These are phyloP conservation scores for Mycena polygramma DNA, from an alignment of 768 basidiomycete genomes.

Conservation along the genomic window DNA sequence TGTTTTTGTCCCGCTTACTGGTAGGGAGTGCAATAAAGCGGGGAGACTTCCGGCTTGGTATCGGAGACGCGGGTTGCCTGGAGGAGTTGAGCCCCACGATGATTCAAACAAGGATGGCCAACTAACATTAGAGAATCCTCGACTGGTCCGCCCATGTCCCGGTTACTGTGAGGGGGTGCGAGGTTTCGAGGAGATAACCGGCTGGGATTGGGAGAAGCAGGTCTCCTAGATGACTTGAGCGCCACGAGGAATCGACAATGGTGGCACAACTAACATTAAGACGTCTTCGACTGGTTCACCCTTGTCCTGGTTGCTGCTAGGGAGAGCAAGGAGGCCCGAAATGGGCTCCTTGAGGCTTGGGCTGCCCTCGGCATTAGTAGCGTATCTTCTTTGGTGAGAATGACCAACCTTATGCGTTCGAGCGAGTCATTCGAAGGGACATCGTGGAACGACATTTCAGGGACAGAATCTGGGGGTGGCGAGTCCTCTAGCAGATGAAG, in stretches of 20 bases:
- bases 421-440: slow-evolving; percentile 9
- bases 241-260: not conserved
- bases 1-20: too few species aligned
- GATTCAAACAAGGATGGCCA: too few species aligned
- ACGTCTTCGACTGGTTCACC: not conserved
- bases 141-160: too few species aligned
- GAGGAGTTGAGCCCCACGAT: not conserved
- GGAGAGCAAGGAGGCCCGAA: not conserved
- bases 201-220: not conserved
- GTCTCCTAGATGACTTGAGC: not conserved
- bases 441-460: not conserved
- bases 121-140: too few species aligned
- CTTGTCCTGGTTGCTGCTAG: not conserved
- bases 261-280: slow-evolving; percentile 8
- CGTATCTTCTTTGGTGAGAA: not conserved
- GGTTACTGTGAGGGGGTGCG: too few species aligned
- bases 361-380: slow-evolving; percentile 8
- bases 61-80: slow-evolving; percentile 6
- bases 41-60: not conserved
- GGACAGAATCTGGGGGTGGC: slow-evolving; percentile 3
- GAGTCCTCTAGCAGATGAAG: not conserved
- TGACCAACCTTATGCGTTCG: slow-evolving; percentile 8
- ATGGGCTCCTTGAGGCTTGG: not conserved
- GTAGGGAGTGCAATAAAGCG: not conserved
- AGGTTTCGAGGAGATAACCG: too few species aligned